phyloP scores from a whole-genome alignment of 2,329 filamentous ascomycete genomes.

The Aspergillus japonicus region DNA sequence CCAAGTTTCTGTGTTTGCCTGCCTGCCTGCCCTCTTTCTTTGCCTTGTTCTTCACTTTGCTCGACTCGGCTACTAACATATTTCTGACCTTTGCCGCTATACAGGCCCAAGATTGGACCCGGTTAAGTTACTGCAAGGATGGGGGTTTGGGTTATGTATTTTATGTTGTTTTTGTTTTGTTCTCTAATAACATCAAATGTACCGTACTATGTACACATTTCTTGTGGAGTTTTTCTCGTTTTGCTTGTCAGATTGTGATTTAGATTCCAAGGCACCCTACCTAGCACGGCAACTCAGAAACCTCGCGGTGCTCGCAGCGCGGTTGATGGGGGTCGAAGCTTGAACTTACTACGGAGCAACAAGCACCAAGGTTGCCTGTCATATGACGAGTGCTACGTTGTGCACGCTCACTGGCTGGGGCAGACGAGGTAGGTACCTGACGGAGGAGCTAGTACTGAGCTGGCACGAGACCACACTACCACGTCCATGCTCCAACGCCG shows the following conservation, averaged over 20 bases:
- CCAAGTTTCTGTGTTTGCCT: not conserved
- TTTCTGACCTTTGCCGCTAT: too few species aligned
- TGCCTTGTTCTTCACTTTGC: not conserved
- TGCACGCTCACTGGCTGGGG: constrained; percentile 17
- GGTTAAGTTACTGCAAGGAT: constrained; percentile 27
- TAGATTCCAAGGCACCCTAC: not conserved
- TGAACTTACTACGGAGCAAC: not conserved
- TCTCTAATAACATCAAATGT: not conserved
- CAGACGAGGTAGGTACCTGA: constrained; percentile 7
- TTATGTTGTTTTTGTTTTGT: constrained; percentile 4
- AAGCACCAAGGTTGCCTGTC: not conserved
- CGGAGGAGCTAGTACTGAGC: not conserved
- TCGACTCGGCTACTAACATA: not conserved
- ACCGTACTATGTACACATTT: not conserved
- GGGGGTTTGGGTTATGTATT: not conserved
- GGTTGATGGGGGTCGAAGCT: not conserved
- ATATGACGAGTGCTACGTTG: constrained; percentile 19
- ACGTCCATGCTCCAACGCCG: constrained; percentile 14
- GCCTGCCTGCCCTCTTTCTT: not conserved
- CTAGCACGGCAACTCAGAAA: not conserved
- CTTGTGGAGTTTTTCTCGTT: not conserved
- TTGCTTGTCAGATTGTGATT: not conserved
- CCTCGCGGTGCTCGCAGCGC: too few species aligned
- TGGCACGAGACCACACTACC: constrained; percentile 9
- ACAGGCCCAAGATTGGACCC: constrained; percentile 43